phyloP scores from a whole-genome alignment of 2,329 filamentous ascomycete species.

The Cladosporium sp. region DNA sequence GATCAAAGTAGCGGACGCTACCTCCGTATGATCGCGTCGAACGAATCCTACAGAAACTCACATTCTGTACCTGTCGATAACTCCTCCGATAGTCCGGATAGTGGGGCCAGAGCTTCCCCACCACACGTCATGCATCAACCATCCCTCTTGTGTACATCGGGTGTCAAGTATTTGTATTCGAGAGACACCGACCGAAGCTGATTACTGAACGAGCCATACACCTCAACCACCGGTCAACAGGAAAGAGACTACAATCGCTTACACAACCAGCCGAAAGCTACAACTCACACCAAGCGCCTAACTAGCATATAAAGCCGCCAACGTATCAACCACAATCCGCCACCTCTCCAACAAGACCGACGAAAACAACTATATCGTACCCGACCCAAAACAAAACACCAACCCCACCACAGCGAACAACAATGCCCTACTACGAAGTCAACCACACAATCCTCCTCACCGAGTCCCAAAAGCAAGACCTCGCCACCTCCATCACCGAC shows the following conservation, averaged over 20 bases:
- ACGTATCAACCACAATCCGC: too few relatives aligned
- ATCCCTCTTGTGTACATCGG: background rate
- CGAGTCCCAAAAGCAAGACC: constrained; percentile 40
- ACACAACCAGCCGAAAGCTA: background rate
- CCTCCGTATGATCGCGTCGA: too few relatives aligned
- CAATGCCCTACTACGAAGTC: constrained; percentile 51
- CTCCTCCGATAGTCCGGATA: too few relatives aligned
- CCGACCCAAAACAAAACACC: too few relatives aligned
- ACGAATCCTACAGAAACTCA: too few relatives aligned
- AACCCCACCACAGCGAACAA: too few relatives aligned
- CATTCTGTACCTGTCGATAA: too few relatives aligned
- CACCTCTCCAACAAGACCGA: background rate
- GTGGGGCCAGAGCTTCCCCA: constrained; percentile 4
- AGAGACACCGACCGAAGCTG: background rate
- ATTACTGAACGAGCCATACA: background rate
- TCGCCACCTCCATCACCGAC: constrained; percentile 45
- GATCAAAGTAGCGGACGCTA: too few relatives aligned
- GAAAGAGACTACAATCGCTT: background rate
- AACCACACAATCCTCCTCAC: constrained; percentile 42
- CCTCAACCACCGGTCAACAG: background rate
- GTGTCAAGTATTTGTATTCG: background rate
- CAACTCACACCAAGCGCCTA: background rate
- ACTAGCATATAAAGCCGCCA: too few relatives aligned
- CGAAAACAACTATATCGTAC: too few relatives aligned
- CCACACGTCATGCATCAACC: background rate